These are phyloP conservation scores for Cerrena zonata DNA, from an alignment of 1,284 basidiomycete genomes.

Conservation along the genomic window DNA sequence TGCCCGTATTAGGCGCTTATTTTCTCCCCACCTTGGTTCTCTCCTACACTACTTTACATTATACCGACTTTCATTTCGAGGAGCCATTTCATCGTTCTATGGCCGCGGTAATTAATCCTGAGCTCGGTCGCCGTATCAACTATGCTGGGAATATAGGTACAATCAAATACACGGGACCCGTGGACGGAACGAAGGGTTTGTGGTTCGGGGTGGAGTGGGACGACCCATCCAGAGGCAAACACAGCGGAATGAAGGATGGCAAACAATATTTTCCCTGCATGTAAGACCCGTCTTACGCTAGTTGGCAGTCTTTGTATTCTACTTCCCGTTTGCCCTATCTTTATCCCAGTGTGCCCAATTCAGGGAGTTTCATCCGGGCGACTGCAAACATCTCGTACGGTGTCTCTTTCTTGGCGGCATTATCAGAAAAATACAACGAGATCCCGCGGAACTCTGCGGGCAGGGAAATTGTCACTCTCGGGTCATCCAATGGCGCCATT, in stretches of 20 bases:
- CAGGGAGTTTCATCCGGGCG: constrained; percentile 74
- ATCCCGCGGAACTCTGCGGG: constrained; percentile 42
- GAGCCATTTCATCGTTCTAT: neutral
- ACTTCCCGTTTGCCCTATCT: constrained; percentile 6
- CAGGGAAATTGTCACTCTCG: constrained; percentile 64
- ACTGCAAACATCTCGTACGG: constrained; percentile 55
- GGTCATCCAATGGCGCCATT: constrained; percentile 78
- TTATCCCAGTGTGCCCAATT: constrained; percentile 39
- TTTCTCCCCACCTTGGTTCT: no score
- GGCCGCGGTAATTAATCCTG: constrained; percentile 20
- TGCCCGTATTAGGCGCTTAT: no score
- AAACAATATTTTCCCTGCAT: constrained; percentile 74
- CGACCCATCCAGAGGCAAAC: constrained; percentile 75
- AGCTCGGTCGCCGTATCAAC: constrained; percentile 47
- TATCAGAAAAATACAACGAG: constrained; percentile 74
- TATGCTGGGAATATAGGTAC: constrained; percentile 55
- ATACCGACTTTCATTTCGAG: neutral
- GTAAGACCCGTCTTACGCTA: constrained; percentile 39
- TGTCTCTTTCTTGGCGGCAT: constrained; percentile 67
- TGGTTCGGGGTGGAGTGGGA: constrained; percentile 99
- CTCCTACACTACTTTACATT: no score
- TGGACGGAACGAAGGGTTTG: constrained; percentile 57
- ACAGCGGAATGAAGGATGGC: constrained; percentile 78
- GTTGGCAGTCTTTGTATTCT: constrained; percentile 9
- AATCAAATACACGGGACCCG: constrained; percentile 63